These are phyloP conservation scores for Russula vinacea DNA, from an alignment of 768 basidiomycete species.

Conservation along the genomic window DNA sequence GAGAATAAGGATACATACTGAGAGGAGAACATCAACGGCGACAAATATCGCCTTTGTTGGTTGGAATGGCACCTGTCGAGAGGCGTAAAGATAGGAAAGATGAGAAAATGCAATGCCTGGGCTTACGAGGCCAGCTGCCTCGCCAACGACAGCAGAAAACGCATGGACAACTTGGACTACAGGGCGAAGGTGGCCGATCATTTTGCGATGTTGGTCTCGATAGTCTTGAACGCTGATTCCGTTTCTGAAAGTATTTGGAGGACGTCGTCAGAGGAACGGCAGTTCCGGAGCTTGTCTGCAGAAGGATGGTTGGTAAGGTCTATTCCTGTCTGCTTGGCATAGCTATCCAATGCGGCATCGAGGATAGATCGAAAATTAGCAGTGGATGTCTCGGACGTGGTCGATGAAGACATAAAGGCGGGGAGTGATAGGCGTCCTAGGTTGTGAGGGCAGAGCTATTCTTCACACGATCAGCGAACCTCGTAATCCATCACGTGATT, in stretches of 20 bases:
- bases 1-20: neutral
- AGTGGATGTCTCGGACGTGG: too few species aligned
- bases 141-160: neutral
- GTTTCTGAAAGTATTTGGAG: neutral
- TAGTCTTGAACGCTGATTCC: neutral
- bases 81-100: neutral
- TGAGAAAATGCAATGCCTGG: neutral
- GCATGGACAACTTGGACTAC: neutral
- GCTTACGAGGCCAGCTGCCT: neutral
- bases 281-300: neutral
- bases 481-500: too few species aligned
- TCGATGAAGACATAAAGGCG: neutral
- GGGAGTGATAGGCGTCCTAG: too few species aligned
- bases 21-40: neutral
- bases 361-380: neutral
- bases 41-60: neutral
- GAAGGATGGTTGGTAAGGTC: neutral
- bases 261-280: neutral
- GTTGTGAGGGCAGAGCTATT: too few species aligned
- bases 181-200: neutral
- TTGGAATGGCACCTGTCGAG: neutral
- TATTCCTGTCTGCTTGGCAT: neutral
- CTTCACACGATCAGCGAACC: too few species aligned
- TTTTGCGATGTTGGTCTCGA: neutral
- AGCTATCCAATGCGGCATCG: neutral